A percentile compares a stretch with the other conserved stretches of the same genome.
Conservation (phyloP, 495 filamentous ascomycete species). For the Lophiostoma macrostomum region DNA sequence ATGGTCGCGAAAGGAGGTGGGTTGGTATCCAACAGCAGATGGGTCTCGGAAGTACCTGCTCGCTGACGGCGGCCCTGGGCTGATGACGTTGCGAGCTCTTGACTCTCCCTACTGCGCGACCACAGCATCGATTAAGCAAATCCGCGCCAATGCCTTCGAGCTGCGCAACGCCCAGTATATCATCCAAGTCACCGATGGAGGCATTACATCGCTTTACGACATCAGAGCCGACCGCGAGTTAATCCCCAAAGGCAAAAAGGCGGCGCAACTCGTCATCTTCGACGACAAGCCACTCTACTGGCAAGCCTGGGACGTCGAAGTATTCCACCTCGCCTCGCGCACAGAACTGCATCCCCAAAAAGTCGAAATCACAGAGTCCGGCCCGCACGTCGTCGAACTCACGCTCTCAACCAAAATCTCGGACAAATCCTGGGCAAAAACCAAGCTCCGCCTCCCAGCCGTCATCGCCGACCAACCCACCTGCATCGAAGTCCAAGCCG, state of each 20-base stretch:
- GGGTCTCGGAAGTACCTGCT: constrained; percentile 49
- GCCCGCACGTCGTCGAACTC: constrained; percentile 72
- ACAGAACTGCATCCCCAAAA: constrained; percentile 64
- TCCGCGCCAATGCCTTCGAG: constrained; percentile 67
- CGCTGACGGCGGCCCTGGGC: constrained; percentile 46
- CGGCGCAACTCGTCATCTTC: constrained; percentile 90
- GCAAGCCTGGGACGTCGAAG: constrained; percentile 99
- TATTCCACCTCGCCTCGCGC: constrained; percentile 87
- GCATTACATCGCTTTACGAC: constrained; percentile 81
- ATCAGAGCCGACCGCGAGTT: constrained; percentile 66
- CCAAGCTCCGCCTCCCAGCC: constrained; percentile 75
- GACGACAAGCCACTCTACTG: constrained; percentile 98
- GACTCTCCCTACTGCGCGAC: constrained; percentile 43
- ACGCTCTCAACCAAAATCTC: constrained; percentile 81
- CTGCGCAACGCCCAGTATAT: constrained; percentile 72
- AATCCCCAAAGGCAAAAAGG: constrained; percentile 73
- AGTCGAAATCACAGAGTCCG: constrained; percentile 69
- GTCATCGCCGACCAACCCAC: constrained; percentile 61
- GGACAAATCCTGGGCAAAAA: constrained; percentile 81
- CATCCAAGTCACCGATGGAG: constrained; percentile 67
- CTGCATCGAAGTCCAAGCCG: constrained; percentile 72
- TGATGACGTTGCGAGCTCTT: constrained; percentile 51
- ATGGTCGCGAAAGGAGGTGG: constrained; percentile 73
- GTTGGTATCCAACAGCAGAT: constrained; percentile 52
- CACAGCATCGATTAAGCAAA: constrained; percentile 61